Evolutionary conservation across 2,329 filamentous ascomycete genomes (phyloP).

Genomic region (Fusarium nanum): DNA sequence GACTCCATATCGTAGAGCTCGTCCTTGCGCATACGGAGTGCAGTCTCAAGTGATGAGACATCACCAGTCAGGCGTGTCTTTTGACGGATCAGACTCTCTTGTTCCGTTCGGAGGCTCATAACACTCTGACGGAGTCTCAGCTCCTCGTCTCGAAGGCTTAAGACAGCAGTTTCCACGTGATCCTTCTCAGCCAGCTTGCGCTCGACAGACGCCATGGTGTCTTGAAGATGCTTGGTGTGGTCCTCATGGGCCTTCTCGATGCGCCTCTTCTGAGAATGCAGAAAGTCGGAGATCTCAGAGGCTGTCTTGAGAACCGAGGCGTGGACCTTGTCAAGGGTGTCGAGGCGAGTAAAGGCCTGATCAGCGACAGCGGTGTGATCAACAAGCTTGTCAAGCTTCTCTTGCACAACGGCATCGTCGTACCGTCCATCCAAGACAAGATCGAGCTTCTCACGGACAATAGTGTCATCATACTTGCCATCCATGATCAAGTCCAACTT

Average conservation of each 20-base stretch:
- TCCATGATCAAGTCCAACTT: slow-evolving; percentile 56
- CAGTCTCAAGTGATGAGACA: slow-evolving; percentile 90
- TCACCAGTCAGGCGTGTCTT: slow-evolving; percentile 86
- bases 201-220: slow-evolving; percentile 83
- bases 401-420: slow-evolving; percentile 58
- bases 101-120: slow-evolving; percentile 71
- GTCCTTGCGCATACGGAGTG: slow-evolving; percentile 86
- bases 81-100: slow-evolving; percentile 80
- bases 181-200: slow-evolving; percentile 75
- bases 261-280: slow-evolving; percentile 79
- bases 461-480: slow-evolving; percentile 50
- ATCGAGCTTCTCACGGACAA: slow-evolving; percentile 48
- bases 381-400: slow-evolving; percentile 62
- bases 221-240: slow-evolving; percentile 81
- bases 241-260: slow-evolving; percentile 82
- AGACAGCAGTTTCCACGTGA: slow-evolving; percentile 67
- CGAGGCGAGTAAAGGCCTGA: slow-evolving; percentile 79
- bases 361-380: slow-evolving; percentile 73
- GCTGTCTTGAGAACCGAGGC: slow-evolving; percentile 87
- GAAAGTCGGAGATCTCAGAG: slow-evolving; percentile 83
- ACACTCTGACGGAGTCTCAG: slow-evolving; percentile 66
- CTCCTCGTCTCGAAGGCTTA: slow-evolving; percentile 63
- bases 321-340: slow-evolving; percentile 89
- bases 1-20: slow-evolving; percentile 92
- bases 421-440: slow-evolving; percentile 55